Conservation (phyloP, 192 early-diverging fungal species). For the Entomortierella beljakovae region DNA sequence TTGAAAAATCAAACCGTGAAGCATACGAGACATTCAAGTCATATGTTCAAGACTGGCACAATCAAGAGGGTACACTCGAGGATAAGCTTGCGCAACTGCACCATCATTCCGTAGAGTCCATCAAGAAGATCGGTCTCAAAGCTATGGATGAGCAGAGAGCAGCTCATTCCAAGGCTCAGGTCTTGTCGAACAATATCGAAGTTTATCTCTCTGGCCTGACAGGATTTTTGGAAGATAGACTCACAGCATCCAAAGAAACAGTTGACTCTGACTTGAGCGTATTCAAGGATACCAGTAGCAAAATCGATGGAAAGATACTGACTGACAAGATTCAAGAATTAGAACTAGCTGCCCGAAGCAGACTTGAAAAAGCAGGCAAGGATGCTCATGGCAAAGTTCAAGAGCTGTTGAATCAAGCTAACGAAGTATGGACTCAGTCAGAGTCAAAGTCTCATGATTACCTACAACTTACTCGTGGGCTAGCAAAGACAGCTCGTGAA, state of each 20-base stretch:
- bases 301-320: conserved; percentile 29
- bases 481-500: conserved; percentile 11
- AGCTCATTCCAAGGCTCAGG: conserved; percentile 29
- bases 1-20: conserved; percentile 41
- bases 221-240: conserved; percentile 33
- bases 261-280: conserved; percentile 28
- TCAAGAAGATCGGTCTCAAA: conserved; percentile 31
- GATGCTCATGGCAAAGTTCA: conserved; percentile 24
- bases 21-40: conserved; percentile 38
- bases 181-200: conserved; percentile 36
- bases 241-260: conserved; percentile 42
- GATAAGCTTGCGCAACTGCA: conserved; percentile 16
- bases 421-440: conserved; percentile 34
- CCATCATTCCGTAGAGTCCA: conserved; percentile 15
- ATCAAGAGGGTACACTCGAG: conserved; percentile 26
- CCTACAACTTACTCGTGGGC: conserved; percentile 6
- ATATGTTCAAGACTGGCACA: conserved; percentile 37
- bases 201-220: conserved; percentile 30
- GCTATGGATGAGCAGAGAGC: conserved; percentile 14
- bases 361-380: conserved; percentile 12
- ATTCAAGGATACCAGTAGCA: conserved; percentile 38
- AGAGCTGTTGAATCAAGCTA: conserved; percentile 36
- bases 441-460: conserved; percentile 23
- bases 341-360: conserved; percentile 16
- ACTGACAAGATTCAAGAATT: conserved; percentile 21